A percentile compares a stretch with the other conserved stretches of the same genome.
Evolutionary conservation across 257 asterid species (phyloP).

Genomic region (Ilex aquifolium): DNA sequence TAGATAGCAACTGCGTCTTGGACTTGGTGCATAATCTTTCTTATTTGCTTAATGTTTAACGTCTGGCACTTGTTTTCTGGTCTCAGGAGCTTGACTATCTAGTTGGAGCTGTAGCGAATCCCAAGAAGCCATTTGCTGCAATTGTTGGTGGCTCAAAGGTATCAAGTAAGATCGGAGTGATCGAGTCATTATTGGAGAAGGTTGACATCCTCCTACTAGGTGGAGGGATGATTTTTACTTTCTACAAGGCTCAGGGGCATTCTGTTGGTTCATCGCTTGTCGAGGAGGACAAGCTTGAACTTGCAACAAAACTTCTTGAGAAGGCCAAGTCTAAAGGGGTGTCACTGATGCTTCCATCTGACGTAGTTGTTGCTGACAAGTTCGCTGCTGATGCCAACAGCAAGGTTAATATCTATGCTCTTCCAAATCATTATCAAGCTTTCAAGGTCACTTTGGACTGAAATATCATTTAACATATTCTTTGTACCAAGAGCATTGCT

Average conservation of each 20-base stretch:
- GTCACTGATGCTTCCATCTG: slow-evolving; percentile 62
- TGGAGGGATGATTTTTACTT: slow-evolving; percentile 84
- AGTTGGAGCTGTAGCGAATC: slow-evolving; percentile 73
- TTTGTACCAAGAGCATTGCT: too few relatives aligned
- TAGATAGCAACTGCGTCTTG: too few relatives aligned
- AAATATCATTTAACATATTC: too few relatives aligned
- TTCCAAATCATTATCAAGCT: too few relatives aligned
- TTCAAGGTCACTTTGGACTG: too few relatives aligned
- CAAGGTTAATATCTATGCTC: slow-evolving; percentile 36
- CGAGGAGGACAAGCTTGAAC: slow-evolving; percentile 78
- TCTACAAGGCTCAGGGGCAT: slow-evolving; percentile 78
- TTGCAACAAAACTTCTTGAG: slow-evolving; percentile 63
- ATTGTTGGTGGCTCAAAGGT: slow-evolving; percentile 88
- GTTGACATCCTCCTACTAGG: slow-evolving; percentile 70
- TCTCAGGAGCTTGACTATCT: slow-evolving; percentile 81
- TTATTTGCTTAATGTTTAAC: background rate
- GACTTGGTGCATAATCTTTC: too few relatives aligned
- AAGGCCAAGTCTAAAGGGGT: slow-evolving; percentile 83
- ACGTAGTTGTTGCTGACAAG: slow-evolving; percentile 71
- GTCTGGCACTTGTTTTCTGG: background rate
- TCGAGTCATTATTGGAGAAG: slow-evolving; percentile 65
- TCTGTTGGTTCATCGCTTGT: slow-evolving; percentile 75
- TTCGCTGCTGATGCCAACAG: slow-evolving; percentile 77
- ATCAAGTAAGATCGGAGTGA: slow-evolving; percentile 65
- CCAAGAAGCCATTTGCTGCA: slow-evolving; percentile 85